These are phyloP conservation scores for Cubamyces lactineus DNA, from an alignment of 768 basidiomycete species.

Conservation along the genomic window DNA sequence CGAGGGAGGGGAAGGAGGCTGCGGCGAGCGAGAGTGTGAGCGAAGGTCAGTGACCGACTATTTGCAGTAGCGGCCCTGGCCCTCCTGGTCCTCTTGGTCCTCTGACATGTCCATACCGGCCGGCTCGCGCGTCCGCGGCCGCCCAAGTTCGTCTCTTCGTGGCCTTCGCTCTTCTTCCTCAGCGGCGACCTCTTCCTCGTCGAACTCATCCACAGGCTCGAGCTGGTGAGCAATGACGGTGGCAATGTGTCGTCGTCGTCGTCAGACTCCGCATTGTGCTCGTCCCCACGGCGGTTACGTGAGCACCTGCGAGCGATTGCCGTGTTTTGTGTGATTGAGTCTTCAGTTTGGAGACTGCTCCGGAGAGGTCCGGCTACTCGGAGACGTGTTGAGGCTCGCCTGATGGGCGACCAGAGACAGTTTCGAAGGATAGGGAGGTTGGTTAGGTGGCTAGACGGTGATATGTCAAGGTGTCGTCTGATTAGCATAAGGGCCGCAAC, in stretches of 20 bases:
- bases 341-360: slow-evolving; percentile 68
- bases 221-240: slow-evolving; percentile 73
- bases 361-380: slow-evolving; percentile 34
- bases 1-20: slow-evolving; percentile 24
- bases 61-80: slow-evolving; percentile 15
- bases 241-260: slow-evolving; percentile 62
- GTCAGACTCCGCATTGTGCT: slow-evolving; percentile 28
- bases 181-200: slow-evolving; percentile 56
- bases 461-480: not conserved
- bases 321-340: slow-evolving; percentile 86
- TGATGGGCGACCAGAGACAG: slow-evolving; percentile 59
- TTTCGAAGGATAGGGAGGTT: slow-evolving; percentile 63
- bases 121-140: slow-evolving; percentile 84
- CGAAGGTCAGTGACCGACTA: slow-evolving; percentile 9
- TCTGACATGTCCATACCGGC: slow-evolving; percentile 56
- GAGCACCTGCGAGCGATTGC: slow-evolving; percentile 55
- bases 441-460: slow-evolving; percentile 54
- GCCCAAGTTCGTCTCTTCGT: slow-evolving; percentile 57
- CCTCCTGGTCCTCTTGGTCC: slow-evolving; percentile 46
- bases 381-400: slow-evolving; percentile 26
- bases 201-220: slow-evolving; percentile 75
- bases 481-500: slow-evolving; percentile 34
- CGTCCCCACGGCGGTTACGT: slow-evolving; percentile 26
- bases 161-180: slow-evolving; percentile 53
- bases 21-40: slow-evolving; percentile 31